phyloP scores from a whole-genome alignment of 2,329 filamentous ascomycete genomes.

The Sordariomycetes sp. region DNA sequence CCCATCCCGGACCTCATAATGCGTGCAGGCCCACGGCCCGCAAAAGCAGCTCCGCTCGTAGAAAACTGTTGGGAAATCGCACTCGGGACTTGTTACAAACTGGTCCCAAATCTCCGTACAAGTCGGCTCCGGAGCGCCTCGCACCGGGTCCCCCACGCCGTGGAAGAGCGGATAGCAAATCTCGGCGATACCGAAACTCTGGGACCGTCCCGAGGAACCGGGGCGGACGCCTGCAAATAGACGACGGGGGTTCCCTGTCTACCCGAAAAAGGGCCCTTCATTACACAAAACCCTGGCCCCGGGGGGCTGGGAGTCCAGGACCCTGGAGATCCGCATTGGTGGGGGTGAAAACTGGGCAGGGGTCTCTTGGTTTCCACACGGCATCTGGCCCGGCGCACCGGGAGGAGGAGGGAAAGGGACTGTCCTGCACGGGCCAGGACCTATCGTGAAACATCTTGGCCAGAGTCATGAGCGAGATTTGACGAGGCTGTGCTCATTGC shows the following conservation, averaged over 20 bases:
- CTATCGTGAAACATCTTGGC: neutral
- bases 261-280: neutral
- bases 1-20: no score
- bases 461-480: neutral
- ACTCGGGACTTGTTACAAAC: neutral
- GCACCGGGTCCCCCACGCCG: neutral
- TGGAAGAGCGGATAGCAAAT: neutral
- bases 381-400: neutral
- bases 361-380: neutral
- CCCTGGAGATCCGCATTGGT: neutral
- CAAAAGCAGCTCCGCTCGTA: no score
- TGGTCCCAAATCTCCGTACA: neutral
- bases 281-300: neutral
- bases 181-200: neutral
- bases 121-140: neutral
- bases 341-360: neutral
- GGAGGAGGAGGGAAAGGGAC: neutral
- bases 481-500: neutral
- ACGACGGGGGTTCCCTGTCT: neutral
- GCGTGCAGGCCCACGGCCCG: no score
- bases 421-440: neutral
- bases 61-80: no score
- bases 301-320: no score
- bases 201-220: neutral
- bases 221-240: neutral